These are phyloP conservation scores for Ajuga reptans DNA, from an alignment of 305 asterid genomes.

Conservation along the genomic window DNA sequence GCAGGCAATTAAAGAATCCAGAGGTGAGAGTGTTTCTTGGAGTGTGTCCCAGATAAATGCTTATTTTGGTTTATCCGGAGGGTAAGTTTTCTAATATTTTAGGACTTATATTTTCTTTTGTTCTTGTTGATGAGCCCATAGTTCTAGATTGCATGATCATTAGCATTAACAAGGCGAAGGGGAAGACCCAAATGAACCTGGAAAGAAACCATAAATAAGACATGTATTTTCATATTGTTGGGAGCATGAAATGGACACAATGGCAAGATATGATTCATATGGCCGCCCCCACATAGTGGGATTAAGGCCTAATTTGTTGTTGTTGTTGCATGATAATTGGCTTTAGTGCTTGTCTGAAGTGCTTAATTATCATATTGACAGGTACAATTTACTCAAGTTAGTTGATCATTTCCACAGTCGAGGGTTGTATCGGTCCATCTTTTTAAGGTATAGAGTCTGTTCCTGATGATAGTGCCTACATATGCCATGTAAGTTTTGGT, in stretches of 20 bases:
- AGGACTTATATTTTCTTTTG: not conserved
- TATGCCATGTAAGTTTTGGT: not conserved
- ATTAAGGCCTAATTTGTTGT: no score
- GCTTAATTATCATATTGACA: conserved; percentile 26
- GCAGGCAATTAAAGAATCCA: conserved; percentile 79
- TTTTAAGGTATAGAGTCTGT: conserved; percentile 55
- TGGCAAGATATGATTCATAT: no score
- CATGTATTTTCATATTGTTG: no score
- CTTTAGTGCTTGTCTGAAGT: conserved; percentile 5
- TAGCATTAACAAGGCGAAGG: not conserved
- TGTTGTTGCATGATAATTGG: not conserved
- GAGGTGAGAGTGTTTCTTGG: conserved; percentile 67
- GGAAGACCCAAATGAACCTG: no score
- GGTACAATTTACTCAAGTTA: conserved; percentile 75
- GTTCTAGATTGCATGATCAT: conserved; percentile 4
- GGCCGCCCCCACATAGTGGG: no score
- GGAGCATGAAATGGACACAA: no score
- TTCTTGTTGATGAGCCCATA: conserved; percentile 24
- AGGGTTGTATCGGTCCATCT: conserved; percentile 86
- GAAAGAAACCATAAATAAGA: no score
- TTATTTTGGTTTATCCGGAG: conserved; percentile 97
- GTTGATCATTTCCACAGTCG: conserved; percentile 83
- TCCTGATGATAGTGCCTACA: not conserved
- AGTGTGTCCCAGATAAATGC: conserved; percentile 76
- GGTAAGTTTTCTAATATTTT: conserved; percentile 46